These are phyloP conservation scores for Tolypocladium amazonense DNA, from an alignment of 2,329 filamentous ascomycete species.

Conservation along the genomic window DNA sequence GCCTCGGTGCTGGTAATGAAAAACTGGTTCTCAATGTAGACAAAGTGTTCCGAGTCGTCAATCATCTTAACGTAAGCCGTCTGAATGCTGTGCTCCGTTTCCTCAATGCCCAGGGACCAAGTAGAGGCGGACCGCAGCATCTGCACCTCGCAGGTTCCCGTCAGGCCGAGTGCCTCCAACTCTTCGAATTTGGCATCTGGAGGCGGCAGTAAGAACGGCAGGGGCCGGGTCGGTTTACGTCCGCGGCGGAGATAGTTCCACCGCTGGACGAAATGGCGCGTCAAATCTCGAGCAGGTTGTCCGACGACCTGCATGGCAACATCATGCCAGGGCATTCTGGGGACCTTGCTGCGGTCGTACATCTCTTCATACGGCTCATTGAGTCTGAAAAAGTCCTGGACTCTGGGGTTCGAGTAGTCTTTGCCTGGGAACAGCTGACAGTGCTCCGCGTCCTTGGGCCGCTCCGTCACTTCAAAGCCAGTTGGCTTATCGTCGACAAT, in stretches of 20 bases:
- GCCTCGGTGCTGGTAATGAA: slow-evolving; percentile 91
- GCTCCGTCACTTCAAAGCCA: slow-evolving; percentile 71
- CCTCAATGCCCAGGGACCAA: slow-evolving; percentile 86
- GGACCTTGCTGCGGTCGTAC: slow-evolving; percentile 84
- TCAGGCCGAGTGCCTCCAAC: slow-evolving; percentile 75
- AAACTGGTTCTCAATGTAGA: slow-evolving; percentile 99
- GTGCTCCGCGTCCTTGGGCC: slow-evolving; percentile 79
- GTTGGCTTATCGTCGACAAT: slow-evolving; percentile 90
- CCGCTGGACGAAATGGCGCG: slow-evolving; percentile 90
- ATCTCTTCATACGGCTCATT: slow-evolving; percentile 97
- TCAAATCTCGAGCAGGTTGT: slow-evolving; percentile 87
- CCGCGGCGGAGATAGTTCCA: slow-evolving; percentile 97
- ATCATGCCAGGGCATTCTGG: slow-evolving; percentile 98
- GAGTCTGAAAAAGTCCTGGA: slow-evolving; percentile 88
- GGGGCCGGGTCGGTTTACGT: slow-evolving; percentile 83
- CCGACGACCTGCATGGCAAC: slow-evolving; percentile 97
- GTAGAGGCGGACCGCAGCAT: slow-evolving; percentile 81
- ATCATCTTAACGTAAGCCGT: slow-evolving; percentile 93
- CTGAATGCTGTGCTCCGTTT: slow-evolving; percentile 90
- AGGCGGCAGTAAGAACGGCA: slow-evolving; percentile 85
- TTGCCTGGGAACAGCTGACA: slow-evolving; percentile 96
- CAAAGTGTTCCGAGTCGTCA: slow-evolving; percentile 88
- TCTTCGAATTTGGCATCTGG: slow-evolving; percentile 85
- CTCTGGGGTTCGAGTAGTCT: slow-evolving; percentile 93
- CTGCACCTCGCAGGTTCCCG: slow-evolving; percentile 92